Percentiles rank a stretch among this genome's conserved stretches.
Evolutionary conservation across 2,329 filamentous ascomycete genomes (phyloP).

Genomic region (Zasmidium cellare): DNA sequence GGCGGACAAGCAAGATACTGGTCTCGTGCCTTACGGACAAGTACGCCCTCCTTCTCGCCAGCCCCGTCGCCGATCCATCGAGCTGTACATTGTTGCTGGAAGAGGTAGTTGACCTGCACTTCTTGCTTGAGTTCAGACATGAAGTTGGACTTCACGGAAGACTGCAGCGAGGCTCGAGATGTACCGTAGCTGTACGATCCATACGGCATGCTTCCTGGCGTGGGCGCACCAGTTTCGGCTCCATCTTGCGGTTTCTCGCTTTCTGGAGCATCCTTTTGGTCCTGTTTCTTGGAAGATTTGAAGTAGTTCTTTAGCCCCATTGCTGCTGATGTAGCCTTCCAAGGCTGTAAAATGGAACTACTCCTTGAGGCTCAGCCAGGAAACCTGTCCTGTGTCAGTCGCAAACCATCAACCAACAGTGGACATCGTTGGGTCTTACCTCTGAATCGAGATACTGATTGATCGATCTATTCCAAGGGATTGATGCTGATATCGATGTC

Average conservation of each 20-base stretch:
- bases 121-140: slow-evolving; percentile 42
- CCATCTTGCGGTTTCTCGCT: slow-evolving; percentile 40
- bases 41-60: slow-evolving; percentile 69
- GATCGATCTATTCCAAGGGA: not conserved
- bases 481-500: too few species aligned
- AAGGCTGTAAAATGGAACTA: too few species aligned
- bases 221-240: slow-evolving; percentile 1
- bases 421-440: too few species aligned
- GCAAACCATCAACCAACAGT: too few species aligned
- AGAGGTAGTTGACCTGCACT: slow-evolving; percentile 80
- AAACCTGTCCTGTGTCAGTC: too few species aligned
- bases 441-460: not conserved
- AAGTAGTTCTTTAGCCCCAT: slow-evolving; percentile 67
- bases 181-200: slow-evolving; percentile 47
- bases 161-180: slow-evolving; percentile 52
- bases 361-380: too few species aligned
- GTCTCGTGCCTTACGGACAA: slow-evolving; percentile 67
- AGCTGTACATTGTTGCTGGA: slow-evolving; percentile 74
- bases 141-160: slow-evolving; percentile 12
- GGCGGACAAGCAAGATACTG: slow-evolving; percentile 74
- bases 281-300: slow-evolving; percentile 52
- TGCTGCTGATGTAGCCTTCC: slow-evolving; percentile 15
- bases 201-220: slow-evolving; percentile 24
- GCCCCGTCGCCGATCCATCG: slow-evolving; percentile 72
- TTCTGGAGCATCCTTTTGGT: slow-evolving; percentile 26